Base-by-base conservation (phyloP, 345 rosid species). In the Eucalyptus decipiens region DNA sequence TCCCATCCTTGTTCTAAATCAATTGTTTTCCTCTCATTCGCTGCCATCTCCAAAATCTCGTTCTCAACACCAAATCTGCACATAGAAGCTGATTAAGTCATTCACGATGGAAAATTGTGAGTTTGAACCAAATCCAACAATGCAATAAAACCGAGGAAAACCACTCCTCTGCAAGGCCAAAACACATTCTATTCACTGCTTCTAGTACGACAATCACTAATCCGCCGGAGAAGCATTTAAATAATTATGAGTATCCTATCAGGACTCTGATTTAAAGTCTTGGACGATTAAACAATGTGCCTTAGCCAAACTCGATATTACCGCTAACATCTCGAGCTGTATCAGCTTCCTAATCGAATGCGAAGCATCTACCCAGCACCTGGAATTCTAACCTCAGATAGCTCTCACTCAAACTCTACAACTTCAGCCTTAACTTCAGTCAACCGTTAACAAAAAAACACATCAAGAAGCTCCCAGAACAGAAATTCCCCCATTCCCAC, bases 1-100 rank as follows among this genome's bases (percentile, higher is more conserved):
- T 92, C 94, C 99, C 97, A 98, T 94, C 99, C 99, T 87, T 95
- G 94, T n/a, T 95, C 98, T 89, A 98, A 93, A 51, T 95, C 96
- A 19, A 92, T 92, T 14, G 91, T 91, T 92, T 91, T 89, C 88
- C 93, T 91, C 81, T 94, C 97, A 24, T 81, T 94, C 94, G 49
- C 85, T 2, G 9, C 67, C 86, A 86, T 49, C 54, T 83, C 80
- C n/a, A 18, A 1, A 86, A 88, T 56, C 48, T 14, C 0, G n/a
- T 40, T 51, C 62, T 23, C 86, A 45, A 52, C 60, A 88, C 76
- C 37, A 81, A 76, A 76, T 58, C 72, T 81, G 80, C 52, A 80
- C 15, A 43, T 56, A 60, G 67, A 49, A 76, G 28, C 24, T 1
- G 15, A 88, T 51, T 30, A 88, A 18, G 28, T 34, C 45, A 72